Conservation (phyloP, 192 early-diverging fungal species). For the Gonapodya sp. region DNA sequence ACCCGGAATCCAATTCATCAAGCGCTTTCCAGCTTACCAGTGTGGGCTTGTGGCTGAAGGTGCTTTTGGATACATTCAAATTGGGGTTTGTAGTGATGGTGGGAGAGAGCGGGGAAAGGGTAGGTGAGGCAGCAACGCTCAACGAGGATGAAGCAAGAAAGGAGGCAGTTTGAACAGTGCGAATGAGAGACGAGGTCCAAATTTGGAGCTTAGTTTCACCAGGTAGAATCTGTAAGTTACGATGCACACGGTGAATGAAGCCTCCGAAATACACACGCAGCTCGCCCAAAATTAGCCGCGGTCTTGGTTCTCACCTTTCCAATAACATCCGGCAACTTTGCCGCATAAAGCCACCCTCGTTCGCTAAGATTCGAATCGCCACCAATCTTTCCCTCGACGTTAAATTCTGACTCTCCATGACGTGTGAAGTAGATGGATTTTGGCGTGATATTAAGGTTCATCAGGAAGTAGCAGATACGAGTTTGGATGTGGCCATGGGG, state of each 20-base stretch:
- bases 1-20: conserved; percentile 94
- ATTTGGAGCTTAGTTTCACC: conserved; percentile 38
- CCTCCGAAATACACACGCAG: not conserved
- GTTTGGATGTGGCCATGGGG: conserved; percentile 93
- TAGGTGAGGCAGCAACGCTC: not conserved
- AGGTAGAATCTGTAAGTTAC: not conserved
- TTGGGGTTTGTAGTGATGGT: not conserved
- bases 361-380: conserved; percentile 87
- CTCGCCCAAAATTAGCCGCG: not conserved
- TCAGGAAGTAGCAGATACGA: conserved; percentile 94
- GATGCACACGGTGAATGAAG: too few relatives aligned
- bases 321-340: conserved; percentile 73
- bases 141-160: not conserved
- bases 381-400: conserved; percentile 84
- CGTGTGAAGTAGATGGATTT: conserved; percentile 85
- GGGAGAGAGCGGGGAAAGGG: not conserved
- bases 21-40: conserved; percentile 88
- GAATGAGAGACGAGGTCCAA: conserved; percentile 93
- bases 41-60: not conserved
- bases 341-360: conserved; percentile 76
- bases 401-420: conserved; percentile 91
- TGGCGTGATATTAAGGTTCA: conserved; percentile 97
- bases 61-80: not conserved
- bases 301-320: conserved; percentile 29
- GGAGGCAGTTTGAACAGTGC: conserved; percentile 81